Evolutionary conservation across 2,329 filamentous ascomycete genomes (phyloP), one percentile per base, ranked within the genome.

Genomic region (Xylariaceae sp.): DNA sequence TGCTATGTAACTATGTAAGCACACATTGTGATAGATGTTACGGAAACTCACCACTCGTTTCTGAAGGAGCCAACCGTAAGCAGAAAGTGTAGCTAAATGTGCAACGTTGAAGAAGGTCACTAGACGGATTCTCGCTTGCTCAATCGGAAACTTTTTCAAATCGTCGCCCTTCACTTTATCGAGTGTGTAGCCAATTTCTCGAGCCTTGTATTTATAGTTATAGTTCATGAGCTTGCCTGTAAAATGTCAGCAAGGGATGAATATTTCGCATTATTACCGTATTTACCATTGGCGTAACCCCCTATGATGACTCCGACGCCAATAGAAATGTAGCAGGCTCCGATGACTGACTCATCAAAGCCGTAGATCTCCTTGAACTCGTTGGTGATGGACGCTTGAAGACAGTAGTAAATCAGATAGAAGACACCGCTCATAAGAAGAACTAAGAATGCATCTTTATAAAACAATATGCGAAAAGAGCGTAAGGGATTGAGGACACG

Each of bases 51-150:
- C 45, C 12, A 50, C 53, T 44, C 45, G 19, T 34, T 21, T 44
- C n/a, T 50, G 53, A 31, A 50, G 37, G 4, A 44, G 44, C 52
- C 53, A 56, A n/a, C 53, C 45, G 19, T 56, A 56, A 12, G 39
- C 37, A 34, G 37, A 37, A 24, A 50, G 36, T 6, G 45, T 50
- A 17, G 9, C 37, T n/a, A 44, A 8, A 45, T 50, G 53, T 11
- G 37, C 36, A 16, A 49, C 24, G n/a, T 44, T 50, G 11, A 56
- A 26, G 14, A 21, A 36, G 3, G 29, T 12, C 36, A 55, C 49
- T 7, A 44, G 49, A 17, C 29, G 36, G 2, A 29, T 37, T 40
- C 53, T 50, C 12, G 50, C 50, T 41, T 51, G 21, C 12, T 54
- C 50, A 5, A 58, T 50, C 11, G 50, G 56, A n/a, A 58, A 58